Conservation (phyloP, 2,329 filamentous ascomycete genomes). For the Fusarium tanahbumbuense region DNA sequence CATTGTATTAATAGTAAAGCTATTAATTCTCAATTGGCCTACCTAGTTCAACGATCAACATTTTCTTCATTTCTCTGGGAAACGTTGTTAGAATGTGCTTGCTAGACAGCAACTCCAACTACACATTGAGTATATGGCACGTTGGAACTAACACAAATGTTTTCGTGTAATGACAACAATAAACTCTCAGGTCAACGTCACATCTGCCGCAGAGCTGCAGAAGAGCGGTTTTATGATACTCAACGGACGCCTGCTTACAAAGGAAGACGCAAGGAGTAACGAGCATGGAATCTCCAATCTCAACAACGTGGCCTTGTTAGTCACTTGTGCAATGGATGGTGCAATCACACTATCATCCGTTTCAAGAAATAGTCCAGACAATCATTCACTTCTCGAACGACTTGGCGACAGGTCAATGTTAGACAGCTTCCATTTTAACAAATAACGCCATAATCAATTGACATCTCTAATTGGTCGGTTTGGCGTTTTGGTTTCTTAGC, state of each 20-base stretch:
- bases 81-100: rapidly evolving
- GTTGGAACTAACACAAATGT: rapidly evolving
- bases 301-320: neutral
- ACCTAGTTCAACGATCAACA: neutral
- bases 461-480: constrained; percentile 11
- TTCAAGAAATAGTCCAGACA: constrained; percentile 21
- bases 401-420: neutral
- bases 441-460: constrained; percentile 32
- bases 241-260: neutral
- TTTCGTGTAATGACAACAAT: rapidly evolving
- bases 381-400: neutral
- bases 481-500: constrained; percentile 1
- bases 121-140: too few species aligned
- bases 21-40: neutral
- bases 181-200: neutral
- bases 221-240: neutral
- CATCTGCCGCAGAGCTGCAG: too few species aligned
- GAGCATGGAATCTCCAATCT: neutral
- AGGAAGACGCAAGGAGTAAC: neutral
- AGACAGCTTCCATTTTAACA: neutral
- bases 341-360: constrained; percentile 20
- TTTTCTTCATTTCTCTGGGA: neutral
- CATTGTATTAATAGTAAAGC: neutral
- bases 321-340: constrained; percentile 4
- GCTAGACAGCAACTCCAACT: too few species aligned